Evolutionary conservation across 306 rosid species (phyloP).

Genomic region (Alnus rubra): DNA sequence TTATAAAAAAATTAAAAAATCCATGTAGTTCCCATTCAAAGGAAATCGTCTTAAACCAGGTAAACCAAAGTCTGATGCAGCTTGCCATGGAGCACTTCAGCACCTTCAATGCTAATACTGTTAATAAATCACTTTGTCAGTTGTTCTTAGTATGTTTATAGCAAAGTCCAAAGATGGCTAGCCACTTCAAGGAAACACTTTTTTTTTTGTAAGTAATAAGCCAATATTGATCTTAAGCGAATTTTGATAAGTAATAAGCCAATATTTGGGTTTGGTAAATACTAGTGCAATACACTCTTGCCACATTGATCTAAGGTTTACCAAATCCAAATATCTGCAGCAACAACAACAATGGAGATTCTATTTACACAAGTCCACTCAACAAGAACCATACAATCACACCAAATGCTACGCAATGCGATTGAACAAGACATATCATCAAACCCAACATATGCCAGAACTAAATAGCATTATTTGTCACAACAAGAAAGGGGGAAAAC

Average conservation of each 20-base stretch:
- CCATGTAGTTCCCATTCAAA: not conserved
- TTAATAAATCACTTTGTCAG: not conserved
- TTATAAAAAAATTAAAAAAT: not conserved
- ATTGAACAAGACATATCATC: not conserved
- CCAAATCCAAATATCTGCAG: constrained; percentile 1
- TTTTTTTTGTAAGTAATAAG: too few species aligned
- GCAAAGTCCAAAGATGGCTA: not conserved
- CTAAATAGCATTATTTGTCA: not conserved
- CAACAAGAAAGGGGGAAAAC: not conserved
- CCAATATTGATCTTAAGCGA: too few species aligned
- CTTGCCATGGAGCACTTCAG: not conserved
- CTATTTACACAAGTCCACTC: not conserved
- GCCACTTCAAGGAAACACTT: not conserved
- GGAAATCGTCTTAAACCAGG: not conserved
- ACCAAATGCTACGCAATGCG: not conserved
- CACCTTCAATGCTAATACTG: not conserved
- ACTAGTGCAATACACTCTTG: not conserved
- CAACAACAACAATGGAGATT: constrained; percentile 12
- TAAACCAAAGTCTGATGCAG: not conserved
- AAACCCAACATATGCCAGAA: not conserved
- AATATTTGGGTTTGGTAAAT: too few species aligned
- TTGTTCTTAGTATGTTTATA: not conserved
- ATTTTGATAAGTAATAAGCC: too few species aligned
- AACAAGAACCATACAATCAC: not conserved
- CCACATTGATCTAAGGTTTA: not conserved